Base-by-base conservation (phyloP, 2,329 filamentous ascomycete species). In the Fusarium proliferatum region DNA sequence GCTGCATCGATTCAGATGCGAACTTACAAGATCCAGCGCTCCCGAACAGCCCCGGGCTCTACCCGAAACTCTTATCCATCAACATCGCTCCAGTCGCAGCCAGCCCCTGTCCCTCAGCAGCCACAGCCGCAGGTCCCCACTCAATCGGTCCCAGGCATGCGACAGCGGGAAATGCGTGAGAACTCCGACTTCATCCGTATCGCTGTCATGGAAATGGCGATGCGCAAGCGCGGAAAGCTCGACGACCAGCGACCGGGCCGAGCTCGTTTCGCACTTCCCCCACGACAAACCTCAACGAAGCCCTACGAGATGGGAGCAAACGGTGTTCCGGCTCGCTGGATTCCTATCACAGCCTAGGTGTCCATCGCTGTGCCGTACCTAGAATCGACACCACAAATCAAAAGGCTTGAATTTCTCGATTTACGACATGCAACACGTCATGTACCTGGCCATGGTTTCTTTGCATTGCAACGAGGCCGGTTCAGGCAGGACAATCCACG, bases 1-100 rank as follows among this genome's bases (percentile, higher is more conserved):
- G 91, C 89, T 19, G 90, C 91, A 33, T 92, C 91, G 4, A 92
- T 93, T 66, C 90, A 92, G 79, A 92, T 93, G 90, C 90, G 92
- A 77, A 93, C 91, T 1, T 93, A 93, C 84, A 90, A 89, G 77
- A 86, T 90, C 39, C 86, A 87, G 76, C 85, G 85, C 41, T 86
- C 85, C 34, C 84, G 83, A 69, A 83, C 82, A 58, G 75, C 81
- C 43, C 76, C 82, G 28, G 68, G 79, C n/a, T 75, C 77, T n/a
- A 69, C 71, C 21, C 81, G 81, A 55, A 75, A 77, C 58, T 73
- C 79, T 43, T 80, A 81, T 70, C 75, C 83, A 68, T 78, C 76
- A 69, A 63, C 79, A 67, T 77, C 78, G 48, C 69, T 79, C 53
- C 75, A 74, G 64, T 74, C 72, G 45, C 72, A 80, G 26, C 76